These are phyloP conservation scores for Canavalia ensiformis DNA, from an alignment of 306 rosid genomes.

Conservation along the genomic window DNA sequence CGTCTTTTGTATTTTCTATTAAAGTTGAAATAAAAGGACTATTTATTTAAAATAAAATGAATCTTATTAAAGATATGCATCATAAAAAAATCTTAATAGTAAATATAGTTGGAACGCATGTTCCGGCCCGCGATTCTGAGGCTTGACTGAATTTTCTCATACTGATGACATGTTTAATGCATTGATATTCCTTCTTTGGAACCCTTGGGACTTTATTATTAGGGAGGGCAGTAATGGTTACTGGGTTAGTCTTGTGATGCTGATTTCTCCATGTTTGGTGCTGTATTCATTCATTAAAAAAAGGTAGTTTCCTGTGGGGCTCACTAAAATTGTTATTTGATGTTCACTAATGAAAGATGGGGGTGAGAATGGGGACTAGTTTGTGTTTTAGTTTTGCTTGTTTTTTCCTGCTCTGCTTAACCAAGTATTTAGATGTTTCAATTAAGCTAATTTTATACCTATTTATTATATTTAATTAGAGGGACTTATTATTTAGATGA, in stretches of 20 bases:
- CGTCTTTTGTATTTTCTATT: not conserved
- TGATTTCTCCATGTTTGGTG: slow-evolving; percentile 35
- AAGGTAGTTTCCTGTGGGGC: slow-evolving; percentile 10
- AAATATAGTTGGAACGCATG: not conserved
- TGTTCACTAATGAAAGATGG: not conserved
- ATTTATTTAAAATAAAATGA: not conserved
- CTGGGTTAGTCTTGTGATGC: slow-evolving; percentile 9
- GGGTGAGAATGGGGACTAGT: not conserved
- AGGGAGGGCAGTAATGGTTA: slow-evolving; percentile 13
- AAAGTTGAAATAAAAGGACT: not conserved
- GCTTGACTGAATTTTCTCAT: slow-evolving; percentile 31
- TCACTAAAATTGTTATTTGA: slow-evolving; percentile 5
- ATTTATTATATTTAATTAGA: too few species aligned
- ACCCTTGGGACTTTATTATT: slow-evolving; percentile 34
- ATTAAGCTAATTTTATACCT: not conserved
- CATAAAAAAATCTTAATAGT: not conserved
- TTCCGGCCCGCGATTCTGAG: not conserved
- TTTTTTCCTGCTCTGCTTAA: not conserved
- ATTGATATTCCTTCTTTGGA: slow-evolving; percentile 44
- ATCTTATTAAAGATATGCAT: not conserved
- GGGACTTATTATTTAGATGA: too few species aligned
- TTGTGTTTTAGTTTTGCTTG: not conserved
- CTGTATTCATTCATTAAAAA: not conserved
- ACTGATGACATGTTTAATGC: slow-evolving; percentile 45
- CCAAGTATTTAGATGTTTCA: not conserved